Base-by-base conservation (phyloP, 495 filamentous ascomycete genomes). In the Hypomontagnella submonticulosa region DNA sequence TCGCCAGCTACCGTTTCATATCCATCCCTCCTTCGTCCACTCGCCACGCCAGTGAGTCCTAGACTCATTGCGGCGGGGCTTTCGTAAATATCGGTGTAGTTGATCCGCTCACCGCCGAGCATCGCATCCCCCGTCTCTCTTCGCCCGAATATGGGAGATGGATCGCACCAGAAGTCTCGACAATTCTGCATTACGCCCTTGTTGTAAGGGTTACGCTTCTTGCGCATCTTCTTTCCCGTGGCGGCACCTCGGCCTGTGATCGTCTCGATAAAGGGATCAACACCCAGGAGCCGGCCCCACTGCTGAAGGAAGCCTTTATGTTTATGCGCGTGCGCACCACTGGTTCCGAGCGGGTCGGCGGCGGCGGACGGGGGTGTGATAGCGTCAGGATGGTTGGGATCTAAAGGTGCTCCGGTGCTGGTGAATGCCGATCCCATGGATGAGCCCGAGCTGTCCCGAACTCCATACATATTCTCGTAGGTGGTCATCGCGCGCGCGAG, bases 111-210 rank as follows among this genome's bases (percentile, higher is more conserved):
- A 11, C 95, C 94, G 9, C 86, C 92, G 4, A 99, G 76, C 77
- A 92, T 81, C 1, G 87, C 92, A 20, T 84, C 81, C 4, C 93
- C 93, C 53, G 84, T 87, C 62, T 90, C 84, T 30, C 90, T 84
- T 56, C 81, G 83, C 34, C 90, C 87, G 76, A 97, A 92, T 30
- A 96, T 69, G 6, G 95, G 93, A 13, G 89, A 86, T 0, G 90
- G 85, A 71, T 97, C 95, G 68, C 91, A 92, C 91, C 92, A 99
- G 75, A 99, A 99, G 76, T 99, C 95, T 57, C 87, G 92, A 71
- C 94, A 98, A 66, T 99, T 99, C 32, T 87, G 87, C 23, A 94
- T 61, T 12, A 91, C 73, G 13, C 96, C 95, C 34, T 85, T 84
- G 30, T 90, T 93, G 75, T 92, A 99, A 0, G 92, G 92, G 68